Base-by-base conservation (phyloP, 495 filamentous ascomycete genomes). In the Xylaria curta region DNA sequence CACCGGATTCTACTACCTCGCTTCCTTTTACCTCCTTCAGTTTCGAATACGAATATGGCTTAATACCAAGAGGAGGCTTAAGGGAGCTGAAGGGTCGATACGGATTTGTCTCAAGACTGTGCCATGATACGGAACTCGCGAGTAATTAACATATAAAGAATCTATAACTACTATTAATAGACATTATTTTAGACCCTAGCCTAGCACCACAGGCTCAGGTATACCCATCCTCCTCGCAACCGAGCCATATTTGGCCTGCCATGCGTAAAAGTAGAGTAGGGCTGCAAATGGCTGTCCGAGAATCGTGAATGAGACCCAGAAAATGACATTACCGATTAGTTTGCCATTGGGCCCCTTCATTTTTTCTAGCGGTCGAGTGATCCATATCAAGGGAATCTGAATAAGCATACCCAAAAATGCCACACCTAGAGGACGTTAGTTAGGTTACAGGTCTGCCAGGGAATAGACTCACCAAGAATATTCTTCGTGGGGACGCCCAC, bases 401-500 rank as follows among this genome's bases (percentile, higher is more conserved):
- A 94, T 85, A 78, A 98, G 83, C 96, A 99, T 99, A 36, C 96
- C 96, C 1, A 91, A 81, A 76, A 98, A 97, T 8, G 96, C 96
- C 36, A 98, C 93, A 4, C 94, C 94, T 92, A 15, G 1, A 74
- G 42, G 21, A 68, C 47, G n/a, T 62, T 26, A 54, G 66, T 62
- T 1, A 60, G 1, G 3, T 42, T 53, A 49, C 2, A 38, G 36
- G 47, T 74, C 9, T 21, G 38, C 1, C 13, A 42, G 65, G 36
- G 56, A 40, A 51, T 42, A 44, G 59, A 70, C 86, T 68, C 86
- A 93, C 94, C 92, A 53, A 97, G 92, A 59, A 98, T 86, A 75
- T 97, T 98, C 76, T 99, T 96, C 1, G 96, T 99, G 3, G 96
- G 96, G 58, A 98, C 89, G 4, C 96, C 96, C 33, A 99, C 96